Percentiles rank a stretch among this genome's conserved stretches.
These are phyloP conservation scores for Podospora pseudocomata DNA, from an alignment of 495 filamentous ascomycete species.

Conservation along the genomic window DNA sequence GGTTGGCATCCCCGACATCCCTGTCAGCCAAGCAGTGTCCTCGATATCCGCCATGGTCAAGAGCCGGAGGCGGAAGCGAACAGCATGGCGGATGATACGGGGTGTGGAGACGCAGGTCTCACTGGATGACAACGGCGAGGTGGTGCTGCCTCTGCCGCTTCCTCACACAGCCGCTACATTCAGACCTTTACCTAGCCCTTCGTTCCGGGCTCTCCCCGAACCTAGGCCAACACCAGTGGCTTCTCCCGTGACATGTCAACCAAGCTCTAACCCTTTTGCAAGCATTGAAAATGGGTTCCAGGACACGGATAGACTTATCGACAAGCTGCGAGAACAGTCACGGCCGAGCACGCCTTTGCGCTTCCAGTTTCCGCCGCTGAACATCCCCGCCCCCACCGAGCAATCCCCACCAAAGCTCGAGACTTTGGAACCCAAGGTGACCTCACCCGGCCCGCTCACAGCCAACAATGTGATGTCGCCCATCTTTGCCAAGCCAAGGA, in stretches of 20 bases:
- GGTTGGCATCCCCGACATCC: neutral
- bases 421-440: slow-evolving; percentile 25
- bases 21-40: neutral
- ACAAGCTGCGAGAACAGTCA: slow-evolving; percentile 13
- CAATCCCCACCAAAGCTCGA: slow-evolving; percentile 12
- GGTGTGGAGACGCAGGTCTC: slow-evolving; percentile 36
- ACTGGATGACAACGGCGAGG: slow-evolving; percentile 10
- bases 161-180: slow-evolving; percentile 4
- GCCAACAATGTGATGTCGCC: slow-evolving; percentile 26
- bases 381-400: neutral
- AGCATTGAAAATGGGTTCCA: slow-evolving; percentile 16
- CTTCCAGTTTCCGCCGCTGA: slow-evolving; percentile 12
- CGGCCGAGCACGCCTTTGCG: slow-evolving; percentile 1
- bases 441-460: slow-evolving; percentile 21
- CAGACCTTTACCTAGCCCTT: neutral
- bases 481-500: neutral
- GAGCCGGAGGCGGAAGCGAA: slow-evolving; percentile 38
- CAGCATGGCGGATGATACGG: slow-evolving; percentile 35
- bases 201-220: neutral
- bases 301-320: slow-evolving; percentile 22
- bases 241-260: neutral
- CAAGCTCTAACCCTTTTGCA: neutral
- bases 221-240: slow-evolving; percentile 1
- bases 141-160: neutral
- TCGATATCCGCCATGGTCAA: slow-evolving; percentile 43